These are phyloP conservation scores for Tricholoma matsutake DNA, from an alignment of 768 basidiomycete species.

Conservation along the genomic window DNA sequence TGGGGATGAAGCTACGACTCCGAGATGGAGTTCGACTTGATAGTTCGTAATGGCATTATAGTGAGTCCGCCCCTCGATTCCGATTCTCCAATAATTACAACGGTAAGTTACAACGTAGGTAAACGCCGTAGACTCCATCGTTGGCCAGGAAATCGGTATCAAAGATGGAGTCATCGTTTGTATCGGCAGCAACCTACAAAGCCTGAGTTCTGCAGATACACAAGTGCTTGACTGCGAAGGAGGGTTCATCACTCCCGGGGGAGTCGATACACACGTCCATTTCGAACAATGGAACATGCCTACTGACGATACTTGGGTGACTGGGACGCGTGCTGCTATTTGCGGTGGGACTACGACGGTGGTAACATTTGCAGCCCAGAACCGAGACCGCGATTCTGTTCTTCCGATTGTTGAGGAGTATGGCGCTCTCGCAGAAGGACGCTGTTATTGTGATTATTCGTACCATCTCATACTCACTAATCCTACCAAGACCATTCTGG, in stretches of 20 bases:
- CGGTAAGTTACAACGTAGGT: not conserved
- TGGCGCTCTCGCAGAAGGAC: not conserved
- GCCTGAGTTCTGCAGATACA: not conserved
- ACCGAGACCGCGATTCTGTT: not conserved
- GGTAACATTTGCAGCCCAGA: not conserved
- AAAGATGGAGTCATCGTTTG: not conserved
- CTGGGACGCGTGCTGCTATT: not conserved
- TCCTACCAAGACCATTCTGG: not conserved
- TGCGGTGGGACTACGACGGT: not conserved
- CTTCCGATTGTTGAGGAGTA: not conserved
- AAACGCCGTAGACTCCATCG: not conserved
- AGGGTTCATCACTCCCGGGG: not conserved
- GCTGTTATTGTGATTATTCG: not conserved
- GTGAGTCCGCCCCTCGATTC: not conserved
- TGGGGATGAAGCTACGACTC: too few relatives aligned
- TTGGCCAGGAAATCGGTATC: not conserved
- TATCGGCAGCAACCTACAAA: not conserved
- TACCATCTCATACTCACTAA: not conserved
- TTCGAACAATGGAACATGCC: not conserved
- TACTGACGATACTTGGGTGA: not conserved
- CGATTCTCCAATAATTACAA: not conserved
- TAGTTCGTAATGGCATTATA: not conserved
- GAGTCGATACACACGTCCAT: not conserved
- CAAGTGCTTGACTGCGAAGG: not conserved
- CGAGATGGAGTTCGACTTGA: not conserved